These are phyloP conservation scores for Volvariella surrecta DNA, from an alignment of 1,284 basidiomycete genomes.

Conservation along the genomic window DNA sequence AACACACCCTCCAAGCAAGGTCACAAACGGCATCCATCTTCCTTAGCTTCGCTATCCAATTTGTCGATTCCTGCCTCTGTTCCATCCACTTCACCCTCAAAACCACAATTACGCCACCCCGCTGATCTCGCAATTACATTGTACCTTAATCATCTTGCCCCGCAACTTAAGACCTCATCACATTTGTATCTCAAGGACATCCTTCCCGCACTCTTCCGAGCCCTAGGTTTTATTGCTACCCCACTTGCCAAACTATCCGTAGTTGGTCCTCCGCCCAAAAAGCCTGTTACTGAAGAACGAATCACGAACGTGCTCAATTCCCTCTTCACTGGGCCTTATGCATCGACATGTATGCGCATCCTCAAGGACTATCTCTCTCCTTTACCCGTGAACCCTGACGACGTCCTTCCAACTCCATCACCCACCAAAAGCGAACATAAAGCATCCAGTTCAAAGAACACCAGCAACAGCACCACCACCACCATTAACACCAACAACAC, in stretches of 20 bases:
- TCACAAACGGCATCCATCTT: conserved; percentile 48
- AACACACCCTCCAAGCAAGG: conserved; percentile 3
- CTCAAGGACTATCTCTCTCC: conserved; percentile 38
- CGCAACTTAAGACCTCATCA: conserved; percentile 49
- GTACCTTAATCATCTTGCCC: conserved; percentile 54
- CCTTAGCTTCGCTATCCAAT: conserved; percentile 33
- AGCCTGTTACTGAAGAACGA: conserved; percentile 40
- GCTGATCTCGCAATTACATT: conserved; percentile 52
- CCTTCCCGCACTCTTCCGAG: conserved; percentile 64
- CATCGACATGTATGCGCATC: conserved; percentile 52
- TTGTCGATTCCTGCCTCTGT: conserved; percentile 13
- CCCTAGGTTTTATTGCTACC: conserved; percentile 51
- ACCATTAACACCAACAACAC: conserved; percentile 3
- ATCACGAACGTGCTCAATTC: conserved; percentile 46
- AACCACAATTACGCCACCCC: conserved; percentile 31
- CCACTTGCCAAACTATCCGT: conserved; percentile 60
- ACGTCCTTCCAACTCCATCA: not conserved
- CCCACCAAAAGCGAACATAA: not conserved
- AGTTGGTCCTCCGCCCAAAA: conserved; percentile 23
- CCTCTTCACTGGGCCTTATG: conserved; percentile 57
- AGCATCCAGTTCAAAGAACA: not conserved
- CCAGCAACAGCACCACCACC: too few relatives aligned
- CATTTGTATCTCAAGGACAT: conserved; percentile 43
- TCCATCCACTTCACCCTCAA: conserved; percentile 16
- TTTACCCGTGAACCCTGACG: conserved; percentile 2